Percentiles rank a stretch among this genome's conserved stretches.
These are phyloP conservation scores for Salix purpurea DNA, from an alignment of 345 rosid genomes.

Conservation along the genomic window DNA sequence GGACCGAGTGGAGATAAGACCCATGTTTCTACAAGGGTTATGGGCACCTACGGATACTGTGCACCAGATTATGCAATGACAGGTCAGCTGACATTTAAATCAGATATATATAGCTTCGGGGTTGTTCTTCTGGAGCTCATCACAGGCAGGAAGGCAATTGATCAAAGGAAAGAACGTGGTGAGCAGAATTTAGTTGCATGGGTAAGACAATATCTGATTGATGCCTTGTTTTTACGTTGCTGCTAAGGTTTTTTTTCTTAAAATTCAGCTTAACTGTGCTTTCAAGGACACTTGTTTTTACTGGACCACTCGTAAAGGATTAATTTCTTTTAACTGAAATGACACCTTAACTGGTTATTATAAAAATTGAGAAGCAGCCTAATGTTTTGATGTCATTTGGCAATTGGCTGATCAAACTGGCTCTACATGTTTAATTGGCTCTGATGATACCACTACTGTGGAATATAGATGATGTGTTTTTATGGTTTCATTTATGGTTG, in stretches of 20 bases:
- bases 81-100: slow-evolving; percentile 43
- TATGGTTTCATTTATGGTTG: background rate
- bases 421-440: background rate
- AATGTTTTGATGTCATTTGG: background rate
- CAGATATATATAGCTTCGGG: slow-evolving; percentile 47
- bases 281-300: background rate
- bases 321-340: background rate
- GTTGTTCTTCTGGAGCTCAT: slow-evolving; percentile 46
- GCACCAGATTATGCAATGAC: slow-evolving; percentile 52
- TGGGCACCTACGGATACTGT: slow-evolving; percentile 54
- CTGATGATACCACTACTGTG: background rate
- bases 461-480: background rate
- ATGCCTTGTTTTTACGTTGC: background rate
- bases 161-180: slow-evolving; percentile 25
- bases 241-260: background rate
- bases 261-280: background rate
- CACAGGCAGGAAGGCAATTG: slow-evolving; percentile 47
- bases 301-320: background rate
- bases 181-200: slow-evolving; percentile 44
- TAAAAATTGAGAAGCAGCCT: background rate
- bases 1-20: slow-evolving; percentile 48
- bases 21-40: slow-evolving; percentile 50
- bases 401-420: background rate
- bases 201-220: slow-evolving; percentile 22
- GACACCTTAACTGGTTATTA: background rate